Evolutionary conservation across 1,139 yeast species (phyloP), one percentile per base, ranked within the genome.

Genomic region (Lodderomyces jiufengensis): DNA sequence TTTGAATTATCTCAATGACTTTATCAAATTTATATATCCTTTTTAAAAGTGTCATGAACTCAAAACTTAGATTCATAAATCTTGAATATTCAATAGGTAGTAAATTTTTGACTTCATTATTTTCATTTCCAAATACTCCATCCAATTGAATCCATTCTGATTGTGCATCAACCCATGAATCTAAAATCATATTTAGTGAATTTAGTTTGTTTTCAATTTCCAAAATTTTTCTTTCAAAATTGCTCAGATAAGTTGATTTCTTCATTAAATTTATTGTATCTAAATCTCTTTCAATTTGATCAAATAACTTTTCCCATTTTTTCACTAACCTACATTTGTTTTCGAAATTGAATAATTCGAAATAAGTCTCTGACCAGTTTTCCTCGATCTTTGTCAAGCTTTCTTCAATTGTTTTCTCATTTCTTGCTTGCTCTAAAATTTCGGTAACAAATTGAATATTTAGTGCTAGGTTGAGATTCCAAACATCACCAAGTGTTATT

Each of bases 121-220:
- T 52, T 12, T 31, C 28, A 38, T 74, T 76, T 10, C 76, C 78
- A 51, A 92, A 84, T 0, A 88, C 78, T 1, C 95, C 96, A 44
- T 78, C 83, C 14, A 90, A 67, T 50, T 90, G 87, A 2, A 86
- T 77, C 95, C 95, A 90, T 49, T 83, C 87, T n/a, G 83, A 66
- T 55, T 92, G 97, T 2, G 81, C 86, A 32, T 86, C 95, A 28
- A 84, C 70, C 95, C 96, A 88, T 0, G 61, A 52, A 47, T 81
- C 88, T 31, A 86, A 65, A 3, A 85, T 52, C 1, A 65, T 60
- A 37, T 70, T 72, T 1, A 87, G 49, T 0, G 58, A 52, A 35
- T 73, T 75, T 24, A 92, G 55, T 41, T 69, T 76, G 1, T 63
- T 66, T 44, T 83, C 90, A 66, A 87, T 65, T 1, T 63, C 66